Evolutionary conservation across 106 monocot species (phyloP).

Genomic region (Alisma plantagoaquatica): DNA sequence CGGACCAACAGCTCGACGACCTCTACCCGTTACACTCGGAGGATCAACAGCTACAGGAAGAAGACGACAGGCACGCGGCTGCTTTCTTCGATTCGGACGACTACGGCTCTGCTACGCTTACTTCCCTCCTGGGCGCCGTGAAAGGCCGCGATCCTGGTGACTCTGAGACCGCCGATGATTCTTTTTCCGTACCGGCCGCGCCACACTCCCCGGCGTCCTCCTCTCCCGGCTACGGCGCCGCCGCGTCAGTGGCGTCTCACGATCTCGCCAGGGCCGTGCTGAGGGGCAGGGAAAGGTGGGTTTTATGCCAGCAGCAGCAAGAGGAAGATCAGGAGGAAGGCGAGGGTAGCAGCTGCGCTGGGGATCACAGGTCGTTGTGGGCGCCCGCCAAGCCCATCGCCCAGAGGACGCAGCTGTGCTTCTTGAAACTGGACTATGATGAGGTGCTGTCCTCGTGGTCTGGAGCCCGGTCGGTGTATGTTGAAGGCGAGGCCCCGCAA

Average conservation of each 20-base stretch:
- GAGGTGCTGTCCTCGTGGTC: conserved; percentile 57
- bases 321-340: conserved; percentile 18
- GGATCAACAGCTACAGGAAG: not conserved
- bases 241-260: no score
- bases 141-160: not conserved
- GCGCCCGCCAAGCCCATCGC: conserved; percentile 7
- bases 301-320: conserved; percentile 14
- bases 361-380: not conserved
- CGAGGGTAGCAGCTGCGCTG: conserved; percentile 9
- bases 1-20: conserved; percentile 12
- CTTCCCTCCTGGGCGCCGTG: conserved; percentile 14
- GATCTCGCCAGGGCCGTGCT: conserved; percentile 45
- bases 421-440: conserved; percentile 67
- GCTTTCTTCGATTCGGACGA: conserved; percentile 11
- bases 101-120: conserved; percentile 3
- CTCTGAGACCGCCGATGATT: not conserved
- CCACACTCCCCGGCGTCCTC: not conserved
- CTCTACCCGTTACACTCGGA: conserved; percentile 11
- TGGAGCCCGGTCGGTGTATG: conserved; percentile 35
- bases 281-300: conserved; percentile 47
- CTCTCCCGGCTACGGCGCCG: conserved; percentile 4
- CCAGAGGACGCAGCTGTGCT: conserved; percentile 11
- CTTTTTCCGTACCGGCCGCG: no score
- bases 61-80: conserved; percentile 16
- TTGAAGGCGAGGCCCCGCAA: conserved; percentile 28